These are phyloP conservation scores for Fusarium keratoplasticum DNA, from an alignment of 2,329 filamentous ascomycete genomes.

Conservation along the genomic window DNA sequence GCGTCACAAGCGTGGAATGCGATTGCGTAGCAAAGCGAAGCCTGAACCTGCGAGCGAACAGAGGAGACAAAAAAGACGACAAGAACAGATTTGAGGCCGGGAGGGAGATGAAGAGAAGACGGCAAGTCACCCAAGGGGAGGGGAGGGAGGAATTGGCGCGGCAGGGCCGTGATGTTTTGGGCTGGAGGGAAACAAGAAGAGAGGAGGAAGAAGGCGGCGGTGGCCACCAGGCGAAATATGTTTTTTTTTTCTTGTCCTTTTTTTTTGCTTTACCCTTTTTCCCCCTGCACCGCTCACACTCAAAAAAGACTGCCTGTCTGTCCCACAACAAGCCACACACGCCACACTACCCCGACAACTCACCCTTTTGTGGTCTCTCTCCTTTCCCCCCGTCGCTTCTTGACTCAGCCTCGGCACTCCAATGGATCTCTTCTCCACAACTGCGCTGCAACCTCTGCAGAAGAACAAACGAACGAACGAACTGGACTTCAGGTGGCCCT, in stretches of 20 bases:
- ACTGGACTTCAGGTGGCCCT: not conserved
- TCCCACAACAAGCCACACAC: constrained; percentile 21
- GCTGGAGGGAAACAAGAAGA: constrained; percentile 44
- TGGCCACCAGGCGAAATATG: constrained; percentile 38
- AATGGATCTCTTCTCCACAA: constrained; percentile 15
- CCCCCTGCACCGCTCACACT: not conserved
- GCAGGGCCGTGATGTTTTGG: constrained; percentile 56
- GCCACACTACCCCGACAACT: constrained; percentile 14
- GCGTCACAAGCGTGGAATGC: constrained; percentile 27
- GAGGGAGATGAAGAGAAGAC: constrained; percentile 50
- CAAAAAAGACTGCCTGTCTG: not conserved
- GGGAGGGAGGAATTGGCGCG: constrained; percentile 55
- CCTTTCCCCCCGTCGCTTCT: constrained; percentile 3
- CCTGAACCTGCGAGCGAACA: constrained; percentile 39
- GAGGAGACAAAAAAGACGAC: constrained; percentile 41
- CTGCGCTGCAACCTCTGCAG: not conserved
- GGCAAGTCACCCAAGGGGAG: constrained; percentile 54
- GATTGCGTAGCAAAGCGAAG: constrained; percentile 31
- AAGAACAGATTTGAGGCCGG: constrained; percentile 51
- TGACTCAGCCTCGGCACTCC: constrained; percentile 28
- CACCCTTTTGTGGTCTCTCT: not conserved
- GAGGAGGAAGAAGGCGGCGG: constrained; percentile 31
- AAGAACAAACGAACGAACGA: not conserved
- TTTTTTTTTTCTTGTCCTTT: constrained; percentile 38
- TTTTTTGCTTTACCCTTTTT: constrained; percentile 31